Evolutionary conservation across 805 yeast species (phyloP), one percentile per base, ranked within the genome.

Genomic region (Kuraishia cidri): DNA sequence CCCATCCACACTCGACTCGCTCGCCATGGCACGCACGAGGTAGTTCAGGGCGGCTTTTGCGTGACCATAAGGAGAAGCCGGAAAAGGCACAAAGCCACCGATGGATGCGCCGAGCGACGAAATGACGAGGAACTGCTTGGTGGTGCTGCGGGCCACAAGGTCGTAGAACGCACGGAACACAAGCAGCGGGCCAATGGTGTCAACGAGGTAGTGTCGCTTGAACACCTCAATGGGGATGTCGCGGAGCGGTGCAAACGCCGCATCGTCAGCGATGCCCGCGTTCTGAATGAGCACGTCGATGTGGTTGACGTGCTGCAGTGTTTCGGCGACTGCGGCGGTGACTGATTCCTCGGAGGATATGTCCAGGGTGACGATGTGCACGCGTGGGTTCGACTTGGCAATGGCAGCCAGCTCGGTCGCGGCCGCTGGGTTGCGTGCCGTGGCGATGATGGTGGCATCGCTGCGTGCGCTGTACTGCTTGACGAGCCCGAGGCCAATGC

Each of bases 11-110:
- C 34, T 37, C 14, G 24, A 8, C 33, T 60, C 62, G 22, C 16
- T 6, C 25, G 53, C 40, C 25, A 60, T 24, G 17, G 49, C 48
- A 21, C 41, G 46, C 9, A 44, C 45, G 11, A 52, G 37, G 41
- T 46, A 52, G 46, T 61, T 59, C 37, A 60, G 38, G 1, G 61
- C 65, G 9, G 64, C 60, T 41, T 62, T 61, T 8, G 63, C 51
- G 26, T 43, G 45, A 4, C 64, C 64, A 35, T 61, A 61, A 12
- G 57, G 54, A 12, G 49, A 38, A n/a, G 36, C 24, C 6, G 44
- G 14, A 11, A 42, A 12, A 5, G 48, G 47, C 5, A 38, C n/a
- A 27, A 30, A 45, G 1, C 22, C 40, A 3, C 40, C 37, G 14
- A 48, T 37, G 17, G 53, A 45, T 5, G 50, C 62, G 4, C 44